Evolutionary conservation across 441 rosid genomes (phyloP), one percentile per base, ranked within the genome.

Genomic region (Populus trichocarpa): DNA sequence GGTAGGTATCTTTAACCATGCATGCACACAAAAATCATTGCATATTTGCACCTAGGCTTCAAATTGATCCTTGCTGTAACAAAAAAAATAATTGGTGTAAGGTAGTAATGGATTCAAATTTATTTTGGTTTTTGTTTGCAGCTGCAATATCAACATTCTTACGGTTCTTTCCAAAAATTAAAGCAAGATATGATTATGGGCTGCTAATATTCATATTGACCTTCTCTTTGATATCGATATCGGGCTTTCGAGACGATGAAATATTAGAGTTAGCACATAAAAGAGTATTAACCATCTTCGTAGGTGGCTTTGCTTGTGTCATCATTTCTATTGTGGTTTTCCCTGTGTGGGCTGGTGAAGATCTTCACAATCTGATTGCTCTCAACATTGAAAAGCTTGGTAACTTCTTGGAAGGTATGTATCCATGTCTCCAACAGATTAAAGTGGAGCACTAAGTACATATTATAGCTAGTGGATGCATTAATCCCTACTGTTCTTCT

Each of bases 261-360:
- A 80, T 93, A 66, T 26, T 88, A n/a, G 76, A 77, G 67, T 6
- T 91, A 40, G 90, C 90, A 0, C 90, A 86, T 10, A 80, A 78
- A 81, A 91, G 99, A 77, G 25, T 91, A 8, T 87, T 88, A 0
- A 92, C 98, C 23, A 78, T 95, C 61, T 35, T 90, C 67, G 85
- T 93, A 9, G 99, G 98, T 26, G 85, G 88, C 6, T 83, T 83
- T 25, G 63, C 82, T 59, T 86, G 91, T 69, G 30, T 92, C 20
- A 50, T 89, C 9, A 67, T 93, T 61, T 87, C 93, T 25, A 78
- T 88, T 81, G 77, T 85, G 13, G 65, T 95, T n/a, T 93, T 78
- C n/a, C 99, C 99, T 10, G 96, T 92, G 2, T 95, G 99, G 98
- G 90, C 92, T 26, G 99, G 99, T 26, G 77, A 89, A 80, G 97